Conservation (phyloP, 202 grass and related monocot species). For the Zizania palustris region DNA sequence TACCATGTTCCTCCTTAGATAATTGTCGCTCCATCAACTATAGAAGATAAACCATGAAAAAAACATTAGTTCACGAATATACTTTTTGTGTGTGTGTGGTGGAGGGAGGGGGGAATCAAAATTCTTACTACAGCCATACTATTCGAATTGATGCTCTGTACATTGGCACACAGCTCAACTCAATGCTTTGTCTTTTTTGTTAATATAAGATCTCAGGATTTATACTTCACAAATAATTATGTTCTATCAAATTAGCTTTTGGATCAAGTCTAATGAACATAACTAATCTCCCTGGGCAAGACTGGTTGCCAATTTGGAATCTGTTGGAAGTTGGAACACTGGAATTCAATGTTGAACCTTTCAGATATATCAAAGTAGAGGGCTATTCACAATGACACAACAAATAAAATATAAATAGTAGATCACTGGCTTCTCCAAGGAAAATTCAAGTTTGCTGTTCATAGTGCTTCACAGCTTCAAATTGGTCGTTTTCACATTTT, state of each 20-base stretch:
- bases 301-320: neutral
- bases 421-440: neutral
- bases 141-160: slow-evolving; percentile 8
- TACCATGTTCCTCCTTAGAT: slow-evolving; percentile 91
- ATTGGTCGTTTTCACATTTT: neutral
- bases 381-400: neutral
- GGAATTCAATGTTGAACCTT: neutral
- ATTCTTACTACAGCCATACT: neutral
- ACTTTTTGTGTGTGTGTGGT: too few relatives aligned
- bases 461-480: neutral
- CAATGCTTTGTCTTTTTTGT: slow-evolving; percentile 9
- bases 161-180: slow-evolving; percentile 4
- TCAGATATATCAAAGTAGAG: neutral
- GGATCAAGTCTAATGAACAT: slow-evolving; percentile 22
- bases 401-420: neutral
- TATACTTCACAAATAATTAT: neutral
- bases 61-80: slow-evolving; percentile 31
- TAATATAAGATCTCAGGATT: neutral
- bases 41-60: slow-evolving; percentile 38
- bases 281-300: neutral
- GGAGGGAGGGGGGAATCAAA: neutral
- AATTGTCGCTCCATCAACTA: slow-evolving; percentile 83
- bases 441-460: neutral
- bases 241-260: neutral
- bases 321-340: neutral